Evolutionary conservation across 192 early-diverging fungal species (phyloP).

Genomic region (Chytriomyces sp.): DNA sequence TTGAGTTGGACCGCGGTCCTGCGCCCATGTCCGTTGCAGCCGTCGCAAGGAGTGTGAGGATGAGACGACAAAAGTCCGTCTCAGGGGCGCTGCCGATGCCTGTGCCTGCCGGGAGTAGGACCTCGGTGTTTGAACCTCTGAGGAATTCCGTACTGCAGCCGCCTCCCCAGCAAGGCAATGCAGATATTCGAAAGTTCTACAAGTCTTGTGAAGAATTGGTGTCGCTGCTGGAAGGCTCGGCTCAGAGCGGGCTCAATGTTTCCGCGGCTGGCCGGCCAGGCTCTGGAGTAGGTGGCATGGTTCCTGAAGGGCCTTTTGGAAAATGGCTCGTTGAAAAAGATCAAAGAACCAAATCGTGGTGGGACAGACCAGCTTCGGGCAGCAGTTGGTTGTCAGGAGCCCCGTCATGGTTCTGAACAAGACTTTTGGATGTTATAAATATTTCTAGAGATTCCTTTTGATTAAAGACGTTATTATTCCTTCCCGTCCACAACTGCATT

Average conservation of each 20-base stretch:
- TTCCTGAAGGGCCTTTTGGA: constrained; percentile 12
- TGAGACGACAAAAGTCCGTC: constrained; percentile 22
- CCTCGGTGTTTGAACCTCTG: background rate
- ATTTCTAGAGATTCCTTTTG: no score
- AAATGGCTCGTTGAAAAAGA: constrained; percentile 25
- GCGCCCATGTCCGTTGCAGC: constrained; percentile 8
- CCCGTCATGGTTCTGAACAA: background rate
- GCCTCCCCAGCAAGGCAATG: background rate
- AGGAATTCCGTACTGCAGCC: background rate
- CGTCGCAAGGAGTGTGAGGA: constrained; percentile 26
- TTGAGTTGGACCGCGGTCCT: constrained; percentile 24
- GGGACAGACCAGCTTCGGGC: background rate
- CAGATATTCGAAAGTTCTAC: constrained; percentile 20
- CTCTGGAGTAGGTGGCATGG: background rate
- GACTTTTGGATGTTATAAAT: no score
- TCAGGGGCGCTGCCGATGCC: background rate
- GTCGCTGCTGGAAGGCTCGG: background rate
- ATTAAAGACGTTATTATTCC: no score
- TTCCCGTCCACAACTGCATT: no score
- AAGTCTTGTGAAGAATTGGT: constrained; percentile 16
- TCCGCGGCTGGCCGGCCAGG: constrained; percentile 2
- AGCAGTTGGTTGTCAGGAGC: background rate
- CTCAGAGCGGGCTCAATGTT: background rate
- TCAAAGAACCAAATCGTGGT: background rate
- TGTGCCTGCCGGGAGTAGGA: background rate